Conservation (phyloP, 495 filamentous ascomycete genomes). For the Achaetomiella virescens region DNA sequence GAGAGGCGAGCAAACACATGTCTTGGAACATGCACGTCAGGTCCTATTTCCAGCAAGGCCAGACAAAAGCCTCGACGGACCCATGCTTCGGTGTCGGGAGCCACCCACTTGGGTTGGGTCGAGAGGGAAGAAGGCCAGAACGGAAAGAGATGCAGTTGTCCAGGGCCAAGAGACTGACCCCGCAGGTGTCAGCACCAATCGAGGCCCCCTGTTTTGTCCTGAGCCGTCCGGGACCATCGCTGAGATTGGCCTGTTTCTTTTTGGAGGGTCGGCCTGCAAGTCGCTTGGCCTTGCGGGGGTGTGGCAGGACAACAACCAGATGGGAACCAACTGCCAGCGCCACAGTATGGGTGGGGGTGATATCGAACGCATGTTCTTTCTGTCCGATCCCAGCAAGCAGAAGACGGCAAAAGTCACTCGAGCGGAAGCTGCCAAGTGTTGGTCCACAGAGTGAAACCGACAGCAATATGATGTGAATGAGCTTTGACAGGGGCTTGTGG, state of each 20-base stretch:
- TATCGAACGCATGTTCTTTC: too few species aligned
- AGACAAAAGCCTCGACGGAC: constrained; percentile 5
- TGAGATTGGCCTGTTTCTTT: not conserved
- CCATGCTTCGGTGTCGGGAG: not conserved
- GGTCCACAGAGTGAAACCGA: too few species aligned
- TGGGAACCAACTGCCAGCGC: not conserved
- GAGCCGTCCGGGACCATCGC: not conserved
- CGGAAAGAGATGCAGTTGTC: not conserved
- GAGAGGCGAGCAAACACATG: constrained; percentile 2
- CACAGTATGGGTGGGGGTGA: not conserved
- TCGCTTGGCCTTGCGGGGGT: constrained; percentile 1
- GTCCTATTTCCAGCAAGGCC: not conserved
- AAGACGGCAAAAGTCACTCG: too few species aligned
- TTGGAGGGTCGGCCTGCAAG: not conserved
- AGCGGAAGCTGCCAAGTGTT: too few species aligned
- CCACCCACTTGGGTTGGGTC: not conserved
- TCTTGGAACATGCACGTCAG: constrained; percentile 3
- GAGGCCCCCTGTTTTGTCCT: not conserved
- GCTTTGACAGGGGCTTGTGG: too few species aligned
- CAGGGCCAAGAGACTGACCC: constrained; percentile 3
- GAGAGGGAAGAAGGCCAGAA: not conserved
- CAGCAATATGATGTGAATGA: too few species aligned
- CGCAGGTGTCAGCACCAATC: not conserved
- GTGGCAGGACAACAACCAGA: not conserved
- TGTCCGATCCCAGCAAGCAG: too few species aligned